Evolutionary conservation across 108 stramenopile species (phyloP).

Genomic region (Nitzschia sp.): DNA sequence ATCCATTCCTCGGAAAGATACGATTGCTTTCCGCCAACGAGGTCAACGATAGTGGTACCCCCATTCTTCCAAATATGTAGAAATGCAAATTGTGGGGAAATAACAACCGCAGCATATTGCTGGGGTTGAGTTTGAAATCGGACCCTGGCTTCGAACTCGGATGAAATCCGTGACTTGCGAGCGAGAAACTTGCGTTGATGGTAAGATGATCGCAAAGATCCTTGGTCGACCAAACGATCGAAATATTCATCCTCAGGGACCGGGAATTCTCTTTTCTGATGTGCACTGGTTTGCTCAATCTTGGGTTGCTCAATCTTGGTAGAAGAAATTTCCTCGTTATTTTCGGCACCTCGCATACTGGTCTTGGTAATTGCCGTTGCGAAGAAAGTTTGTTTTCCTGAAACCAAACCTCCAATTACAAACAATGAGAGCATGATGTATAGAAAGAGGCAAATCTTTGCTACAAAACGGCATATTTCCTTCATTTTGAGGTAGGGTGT

Average conservation of each 20-base stretch:
- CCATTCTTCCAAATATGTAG: constrained; percentile 25
- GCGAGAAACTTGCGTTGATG: constrained; percentile 12
- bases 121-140: constrained; percentile 6
- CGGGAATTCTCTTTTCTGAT: not conserved
- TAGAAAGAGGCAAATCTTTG: not conserved
- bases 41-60: constrained; percentile 5
- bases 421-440: not conserved
- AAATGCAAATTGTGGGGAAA: constrained; percentile 10
- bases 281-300: too few relatives aligned
- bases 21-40: not conserved
- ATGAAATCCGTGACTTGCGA: not conserved
- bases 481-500: not conserved
- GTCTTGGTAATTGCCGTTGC: not conserved
- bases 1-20: not conserved
- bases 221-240: not conserved
- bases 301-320: not conserved
- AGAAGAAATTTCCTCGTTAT: not conserved
- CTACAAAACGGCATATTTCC: not conserved
- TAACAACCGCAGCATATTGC: not conserved
- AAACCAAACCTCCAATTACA: not conserved
- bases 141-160: not conserved
- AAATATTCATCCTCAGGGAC: not conserved
- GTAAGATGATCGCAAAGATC: constrained; percentile 2
- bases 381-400: not conserved
- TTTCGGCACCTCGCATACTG: not conserved